Evolutionary conservation across 441 rosid genomes (phyloP), one percentile per base, ranked within the genome.

Genomic region (Euphorbia celastroides): DNA sequence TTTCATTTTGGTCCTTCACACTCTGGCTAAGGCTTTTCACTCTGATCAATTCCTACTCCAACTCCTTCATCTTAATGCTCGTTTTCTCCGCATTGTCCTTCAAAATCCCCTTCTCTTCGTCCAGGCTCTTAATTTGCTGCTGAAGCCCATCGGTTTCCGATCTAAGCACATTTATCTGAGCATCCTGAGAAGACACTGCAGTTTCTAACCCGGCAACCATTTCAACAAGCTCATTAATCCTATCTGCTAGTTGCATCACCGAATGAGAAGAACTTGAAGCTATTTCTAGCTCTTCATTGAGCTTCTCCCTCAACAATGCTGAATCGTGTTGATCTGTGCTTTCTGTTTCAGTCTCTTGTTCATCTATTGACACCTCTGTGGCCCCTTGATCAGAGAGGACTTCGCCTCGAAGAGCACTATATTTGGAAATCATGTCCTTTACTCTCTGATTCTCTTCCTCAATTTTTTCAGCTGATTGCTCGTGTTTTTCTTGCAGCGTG

Each of bases 211-310:
- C 71, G 50, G 79, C 87, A 54, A 90, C 87, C 68, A 78, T 90
- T 2, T 88, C 86, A 13, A 86, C 96, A 66, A 90, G 87, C 66
- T 84, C 86, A 66, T 93, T 88, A 16, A 93, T 83, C 69, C 71
- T 93, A 66, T 83, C 92, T 0, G 81, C 94, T 68, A 93, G 67
- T 63, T 86, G 79, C 46, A 78, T 72, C 61, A 86, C 82, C 0
- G 92, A 81, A 10, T 81, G 59, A 36, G 69, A 58, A 3, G 75
- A 66, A 27, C 65, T 72, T 13, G 76, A 64, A 64, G 79, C 74
- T 30, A 30, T 59, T 27, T 73, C 68, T n/a, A 78, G 70, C 68
- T 75, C 68, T 44, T 69, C 72, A 68, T 60, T 69, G 22, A 79
- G 72, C 79, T 75, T 73, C 52, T 79, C 74, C 14, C 64, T 63